phyloP scores from a whole-genome alignment of 768 basidiomycete genomes.

The Leccinum rimulosum region DNA sequence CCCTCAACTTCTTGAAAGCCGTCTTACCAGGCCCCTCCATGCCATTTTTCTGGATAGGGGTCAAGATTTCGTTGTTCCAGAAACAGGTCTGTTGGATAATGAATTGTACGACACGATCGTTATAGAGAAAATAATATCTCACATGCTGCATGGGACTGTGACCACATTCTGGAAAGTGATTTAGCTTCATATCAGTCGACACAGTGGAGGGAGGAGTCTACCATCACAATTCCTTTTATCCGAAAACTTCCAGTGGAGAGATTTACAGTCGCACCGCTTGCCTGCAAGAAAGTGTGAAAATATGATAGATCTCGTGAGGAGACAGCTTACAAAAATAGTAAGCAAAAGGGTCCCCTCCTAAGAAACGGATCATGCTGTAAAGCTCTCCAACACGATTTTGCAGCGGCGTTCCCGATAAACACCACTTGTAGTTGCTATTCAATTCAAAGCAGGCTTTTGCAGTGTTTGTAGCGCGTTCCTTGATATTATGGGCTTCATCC shows the following conservation, averaged over 20 bases:
- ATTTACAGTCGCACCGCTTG: conserved; percentile 92
- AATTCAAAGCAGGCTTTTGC: conserved; percentile 97
- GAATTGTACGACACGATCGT: conserved; percentile 5
- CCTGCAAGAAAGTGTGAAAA: conserved; percentile 39
- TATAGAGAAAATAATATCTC: conserved; percentile 22
- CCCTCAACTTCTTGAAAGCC: conserved; percentile 91
- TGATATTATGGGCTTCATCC: conserved; percentile 98
- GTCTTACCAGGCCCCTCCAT: conserved; percentile 73
- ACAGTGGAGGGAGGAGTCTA: conserved; percentile 26
- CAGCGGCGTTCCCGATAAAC: conserved; percentile 92
- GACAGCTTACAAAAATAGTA: conserved; percentile 78
- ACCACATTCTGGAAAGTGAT: conserved; percentile 60
- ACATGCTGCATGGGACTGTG: conserved; percentile 86
- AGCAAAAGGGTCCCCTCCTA: conserved; percentile 91
- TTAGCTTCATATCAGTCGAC: not conserved
- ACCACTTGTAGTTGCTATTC: conserved; percentile 82
- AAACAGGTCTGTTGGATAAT: conserved; percentile 68
- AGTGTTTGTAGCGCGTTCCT: conserved; percentile 91
- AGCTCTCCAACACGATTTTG: conserved; percentile 99
- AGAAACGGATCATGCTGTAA: conserved; percentile 89
- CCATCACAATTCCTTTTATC: conserved; percentile 84
- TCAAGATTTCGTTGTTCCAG: conserved; percentile 96
- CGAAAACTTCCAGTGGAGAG: conserved; percentile 89
- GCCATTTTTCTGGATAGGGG: conserved; percentile 91
- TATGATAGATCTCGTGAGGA: not conserved